Percentiles rank a stretch among this genome's conserved stretches.
phyloP scores from a whole-genome alignment of 768 basidiomycete genomes.

The Trametes maxima region DNA sequence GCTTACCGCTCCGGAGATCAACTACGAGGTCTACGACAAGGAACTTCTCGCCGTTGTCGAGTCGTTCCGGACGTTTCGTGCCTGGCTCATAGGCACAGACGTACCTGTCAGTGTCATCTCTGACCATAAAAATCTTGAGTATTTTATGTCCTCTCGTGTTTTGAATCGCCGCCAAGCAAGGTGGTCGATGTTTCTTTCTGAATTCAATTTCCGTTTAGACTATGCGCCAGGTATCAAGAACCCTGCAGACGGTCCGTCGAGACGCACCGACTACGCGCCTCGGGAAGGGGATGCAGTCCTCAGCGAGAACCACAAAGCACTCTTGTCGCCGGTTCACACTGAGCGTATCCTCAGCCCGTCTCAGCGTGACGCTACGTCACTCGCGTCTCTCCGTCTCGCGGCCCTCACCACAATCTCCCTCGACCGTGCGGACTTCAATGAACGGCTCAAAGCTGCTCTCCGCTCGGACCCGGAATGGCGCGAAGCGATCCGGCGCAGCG shows the following conservation, averaged over 20 bases:
- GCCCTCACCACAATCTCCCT: conserved; percentile 1
- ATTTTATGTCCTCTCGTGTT: conserved; percentile 43
- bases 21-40: conserved; percentile 50
- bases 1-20: conserved; percentile 29
- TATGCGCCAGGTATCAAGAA: conserved; percentile 36
- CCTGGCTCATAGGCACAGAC: conserved; percentile 31
- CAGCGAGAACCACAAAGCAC: background rate
- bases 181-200: conserved; percentile 22
- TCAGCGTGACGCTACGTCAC: background rate
- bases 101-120: conserved; percentile 30
- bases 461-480: conserved; percentile 11
- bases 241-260: conserved; percentile 25
- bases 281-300: conserved; percentile 25
- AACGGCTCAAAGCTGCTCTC: conserved; percentile 5
- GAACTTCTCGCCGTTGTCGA: conserved; percentile 51
- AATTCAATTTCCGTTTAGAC: conserved; percentile 37
- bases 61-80: conserved; percentile 38
- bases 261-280: conserved; percentile 25
- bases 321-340: conserved; percentile 9
- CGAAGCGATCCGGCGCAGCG: conserved; percentile 12
- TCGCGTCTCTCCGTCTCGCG: background rate
- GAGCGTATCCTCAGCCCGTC: conserved; percentile 1
- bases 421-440: background rate
- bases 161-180: conserved; percentile 44
- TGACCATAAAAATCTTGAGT: conserved; percentile 41